Conservation (phyloP, 2,329 filamentous ascomycete species). For the Cladosporium phlei region DNA sequence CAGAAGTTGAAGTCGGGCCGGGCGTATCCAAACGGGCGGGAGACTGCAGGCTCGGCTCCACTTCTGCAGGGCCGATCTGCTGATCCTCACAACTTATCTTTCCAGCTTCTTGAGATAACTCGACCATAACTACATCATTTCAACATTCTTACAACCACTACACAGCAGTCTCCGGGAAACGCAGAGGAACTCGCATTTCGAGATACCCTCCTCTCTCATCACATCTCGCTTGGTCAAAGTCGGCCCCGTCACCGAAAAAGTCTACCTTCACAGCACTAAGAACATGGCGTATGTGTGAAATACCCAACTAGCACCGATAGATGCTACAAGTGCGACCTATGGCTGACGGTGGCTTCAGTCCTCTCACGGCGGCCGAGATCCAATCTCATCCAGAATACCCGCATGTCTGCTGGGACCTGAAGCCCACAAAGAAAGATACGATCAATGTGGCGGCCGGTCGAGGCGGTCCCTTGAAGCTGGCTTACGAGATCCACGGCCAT, state of each 20-base stretch:
- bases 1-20: too few relatives aligned
- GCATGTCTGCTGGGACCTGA: constrained; percentile 64
- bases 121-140: too few relatives aligned
- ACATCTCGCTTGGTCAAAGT: background rate
- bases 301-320: background rate
- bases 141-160: too few relatives aligned
- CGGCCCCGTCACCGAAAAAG: too few relatives aligned
- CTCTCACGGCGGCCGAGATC: constrained; percentile 54
- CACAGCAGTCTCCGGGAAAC: background rate
- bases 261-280: background rate
- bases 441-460: constrained; percentile 62
- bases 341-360: constrained; percentile 16
- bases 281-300: constrained; percentile 10
- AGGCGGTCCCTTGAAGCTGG: constrained; percentile 70
- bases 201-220: background rate
- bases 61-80: too few relatives aligned
- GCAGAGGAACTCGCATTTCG: background rate
- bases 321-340: background rate
- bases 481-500: constrained; percentile 74
- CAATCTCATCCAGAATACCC: constrained; percentile 62
- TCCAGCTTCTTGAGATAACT: too few relatives aligned
- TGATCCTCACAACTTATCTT: too few relatives aligned
- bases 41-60: too few relatives aligned
- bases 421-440: constrained; percentile 59
- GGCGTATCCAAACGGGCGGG: background rate